Evolutionary conservation across 225 moss, liverwort and hornwort species (phyloP).

Genomic region (Marchantia polymorpha): DNA sequence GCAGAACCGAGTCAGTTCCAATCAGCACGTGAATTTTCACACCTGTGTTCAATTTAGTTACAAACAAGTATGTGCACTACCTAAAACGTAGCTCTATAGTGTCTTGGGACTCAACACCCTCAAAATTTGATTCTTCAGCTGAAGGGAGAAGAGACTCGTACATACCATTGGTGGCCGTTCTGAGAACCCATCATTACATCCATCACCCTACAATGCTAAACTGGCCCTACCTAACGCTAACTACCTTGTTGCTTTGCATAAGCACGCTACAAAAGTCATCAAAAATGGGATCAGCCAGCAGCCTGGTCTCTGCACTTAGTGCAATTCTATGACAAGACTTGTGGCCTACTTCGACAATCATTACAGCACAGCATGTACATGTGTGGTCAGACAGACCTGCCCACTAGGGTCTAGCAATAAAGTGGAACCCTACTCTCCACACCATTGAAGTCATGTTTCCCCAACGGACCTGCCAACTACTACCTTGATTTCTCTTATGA

Average conservation of each 20-base stretch:
- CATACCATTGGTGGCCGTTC: constrained; percentile 17
- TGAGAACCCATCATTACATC: constrained; percentile 27
- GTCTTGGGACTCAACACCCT: constrained; percentile 35
- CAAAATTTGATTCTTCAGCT: constrained; percentile 23
- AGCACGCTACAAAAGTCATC: constrained; percentile 37
- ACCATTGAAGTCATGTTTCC: constrained; percentile 17
- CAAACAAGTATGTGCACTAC: constrained; percentile 22
- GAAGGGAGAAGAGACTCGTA: constrained; percentile 24
- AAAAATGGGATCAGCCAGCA: constrained; percentile 35
- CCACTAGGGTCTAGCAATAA: constrained; percentile 23
- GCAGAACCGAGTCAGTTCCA: neutral
- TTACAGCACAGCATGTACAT: constrained; percentile 37
- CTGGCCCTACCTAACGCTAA: constrained; percentile 24
- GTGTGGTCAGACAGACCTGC: constrained; percentile 27
- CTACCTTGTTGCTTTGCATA: constrained; percentile 22
- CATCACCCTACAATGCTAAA: constrained; percentile 17
- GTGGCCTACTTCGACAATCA: constrained; percentile 31
- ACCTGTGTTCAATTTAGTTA: constrained; percentile 17
- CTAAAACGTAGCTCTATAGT: constrained; percentile 15
- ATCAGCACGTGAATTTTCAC: constrained; percentile 16
- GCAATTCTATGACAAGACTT: constrained; percentile 19
- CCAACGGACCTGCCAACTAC: constrained; percentile 23
- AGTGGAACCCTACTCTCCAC: constrained; percentile 17
- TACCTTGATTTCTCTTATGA: constrained; percentile 28
- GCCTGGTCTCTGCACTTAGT: constrained; percentile 22